Evolutionary conservation across 129 eudicot species (phyloP).

Genomic region (Glebionis coronaria): DNA sequence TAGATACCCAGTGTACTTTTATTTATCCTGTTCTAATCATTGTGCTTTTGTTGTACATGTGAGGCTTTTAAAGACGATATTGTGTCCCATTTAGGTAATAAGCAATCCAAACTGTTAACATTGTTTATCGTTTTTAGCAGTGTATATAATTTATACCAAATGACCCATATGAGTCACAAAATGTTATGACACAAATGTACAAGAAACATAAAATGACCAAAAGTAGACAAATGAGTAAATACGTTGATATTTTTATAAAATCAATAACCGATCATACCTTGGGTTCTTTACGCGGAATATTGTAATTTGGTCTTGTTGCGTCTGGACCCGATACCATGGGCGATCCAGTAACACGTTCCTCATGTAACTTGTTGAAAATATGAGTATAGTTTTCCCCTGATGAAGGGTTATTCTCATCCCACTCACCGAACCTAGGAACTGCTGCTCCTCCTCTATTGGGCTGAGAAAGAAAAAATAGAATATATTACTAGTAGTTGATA

Average conservation of each 20-base stretch:
- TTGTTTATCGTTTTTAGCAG: too few species aligned
- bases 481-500: neutral
- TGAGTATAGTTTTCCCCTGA: slow-evolving; percentile 70
- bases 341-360: slow-evolving; percentile 48
- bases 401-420: slow-evolving; percentile 75
- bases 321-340: slow-evolving; percentile 30
- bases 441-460: slow-evolving; percentile 76
- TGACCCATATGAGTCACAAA: too few species aligned
- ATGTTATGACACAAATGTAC: neutral
- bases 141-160: too few species aligned
- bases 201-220: neutral
- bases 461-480: slow-evolving; percentile 31
- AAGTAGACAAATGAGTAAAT: neutral
- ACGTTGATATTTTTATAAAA: neutral
- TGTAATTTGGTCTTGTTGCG: slow-evolving; percentile 33
- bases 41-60: too few species aligned
- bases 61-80: too few species aligned
- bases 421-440: slow-evolving; percentile 78
- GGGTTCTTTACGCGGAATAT: slow-evolving; percentile 26
- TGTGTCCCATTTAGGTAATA: too few species aligned
- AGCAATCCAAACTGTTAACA: too few species aligned
- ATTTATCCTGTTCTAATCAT: too few species aligned
- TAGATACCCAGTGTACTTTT: too few species aligned
- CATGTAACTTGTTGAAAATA: slow-evolving; percentile 59
- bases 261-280: slow-evolving; percentile 36